Base-by-base conservation (phyloP, 768 basidiomycete genomes). In the Agaricus subrufescens region DNA sequence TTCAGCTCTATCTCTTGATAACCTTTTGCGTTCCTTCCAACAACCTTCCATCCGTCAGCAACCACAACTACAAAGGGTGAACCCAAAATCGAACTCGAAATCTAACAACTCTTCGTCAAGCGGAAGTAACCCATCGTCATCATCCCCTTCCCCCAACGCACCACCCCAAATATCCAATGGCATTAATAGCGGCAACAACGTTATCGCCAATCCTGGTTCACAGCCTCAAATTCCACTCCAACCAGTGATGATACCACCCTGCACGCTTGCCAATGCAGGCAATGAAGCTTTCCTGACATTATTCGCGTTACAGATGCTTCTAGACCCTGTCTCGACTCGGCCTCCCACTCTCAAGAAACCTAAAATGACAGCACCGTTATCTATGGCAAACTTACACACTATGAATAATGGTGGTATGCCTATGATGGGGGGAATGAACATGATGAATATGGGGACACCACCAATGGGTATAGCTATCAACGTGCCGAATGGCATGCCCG, bases 231-330 rank as follows among this genome's bases (percentile, higher is more conserved):
- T 52, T 4, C 66, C 69, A 11, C 46, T 72, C 29, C 40, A 42
- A 50, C 46, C 29, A 14, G 25, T 48, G 14, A n/a, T 27, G 23
- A 66, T 77, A 19, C 76, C 70, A 14, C 68, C 72, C 54, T 82
- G 80, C 56, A 65, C 68, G 12, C 65, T 86, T 57, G 82, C 87
- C 66, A 91, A 91, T 63, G 73, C 90, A n/a, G 90, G 90, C 12
- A 93, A 93, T 66, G 86, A 89, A 59, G 86, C 91, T 3, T 82
- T 88, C 63, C 74, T 87, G 74, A 71, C 73, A 50, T 77, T 93
- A 29, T 81, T 87, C 42, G 81, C 76, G 11, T 73, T 92, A 30
- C 90, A 93, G 63, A 73, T 81, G 62, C 76, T 93, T 39, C 67
- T 89, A 11, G 85, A 86, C 52, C 85, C 84, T 0, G 67, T 69